A percentile compares a stretch with the other conserved stretches of the same genome.
phyloP scores from a whole-genome alignment of 164 flowering plant genomes.

The Sextonia rubra region DNA sequence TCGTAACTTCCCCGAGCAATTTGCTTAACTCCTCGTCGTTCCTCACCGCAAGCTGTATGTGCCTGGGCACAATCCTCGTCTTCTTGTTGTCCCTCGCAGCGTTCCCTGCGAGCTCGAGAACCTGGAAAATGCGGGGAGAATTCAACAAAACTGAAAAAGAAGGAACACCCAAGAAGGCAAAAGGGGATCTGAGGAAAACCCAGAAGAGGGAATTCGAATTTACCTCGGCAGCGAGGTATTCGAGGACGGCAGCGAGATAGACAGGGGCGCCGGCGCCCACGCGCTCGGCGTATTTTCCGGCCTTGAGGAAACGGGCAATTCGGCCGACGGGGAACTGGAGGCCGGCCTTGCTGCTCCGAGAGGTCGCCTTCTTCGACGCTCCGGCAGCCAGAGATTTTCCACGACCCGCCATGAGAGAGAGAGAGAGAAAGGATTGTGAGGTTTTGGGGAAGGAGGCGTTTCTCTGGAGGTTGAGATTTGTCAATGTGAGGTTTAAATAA shows the following conservation, averaged over 20 bases:
- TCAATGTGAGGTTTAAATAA: background rate
- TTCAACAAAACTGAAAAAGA: background rate
- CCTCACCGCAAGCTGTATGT: slow-evolving; percentile 71
- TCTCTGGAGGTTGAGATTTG: too few relatives aligned
- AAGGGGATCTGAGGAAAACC: background rate
- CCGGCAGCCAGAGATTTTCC: slow-evolving; percentile 18
- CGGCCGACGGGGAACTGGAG: slow-evolving; percentile 49
- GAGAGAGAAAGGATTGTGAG: background rate
- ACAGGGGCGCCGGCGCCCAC: slow-evolving; percentile 50
- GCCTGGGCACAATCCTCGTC: slow-evolving; percentile 35
- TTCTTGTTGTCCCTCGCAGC: slow-evolving; percentile 49
- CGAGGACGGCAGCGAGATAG: slow-evolving; percentile 39
- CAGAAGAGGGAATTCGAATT: background rate
- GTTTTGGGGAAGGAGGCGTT: background rate
- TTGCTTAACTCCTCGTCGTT: slow-evolving; percentile 87
- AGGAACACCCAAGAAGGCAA: background rate
- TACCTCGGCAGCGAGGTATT: slow-evolving; percentile 44
- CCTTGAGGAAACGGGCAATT: slow-evolving; percentile 40
- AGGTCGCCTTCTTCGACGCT: slow-evolving; percentile 31
- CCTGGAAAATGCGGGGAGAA: slow-evolving; percentile 13
- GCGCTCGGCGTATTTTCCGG: slow-evolving; percentile 47
- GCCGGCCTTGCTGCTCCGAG: slow-evolving; percentile 45
- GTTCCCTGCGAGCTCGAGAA: slow-evolving; percentile 46
- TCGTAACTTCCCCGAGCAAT: slow-evolving; percentile 77
- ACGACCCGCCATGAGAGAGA: slow-evolving; percentile 7